These are phyloP conservation scores for Debaryomyces udenii DNA, from an alignment of 1,139 yeast species.

Conservation along the genomic window DNA sequence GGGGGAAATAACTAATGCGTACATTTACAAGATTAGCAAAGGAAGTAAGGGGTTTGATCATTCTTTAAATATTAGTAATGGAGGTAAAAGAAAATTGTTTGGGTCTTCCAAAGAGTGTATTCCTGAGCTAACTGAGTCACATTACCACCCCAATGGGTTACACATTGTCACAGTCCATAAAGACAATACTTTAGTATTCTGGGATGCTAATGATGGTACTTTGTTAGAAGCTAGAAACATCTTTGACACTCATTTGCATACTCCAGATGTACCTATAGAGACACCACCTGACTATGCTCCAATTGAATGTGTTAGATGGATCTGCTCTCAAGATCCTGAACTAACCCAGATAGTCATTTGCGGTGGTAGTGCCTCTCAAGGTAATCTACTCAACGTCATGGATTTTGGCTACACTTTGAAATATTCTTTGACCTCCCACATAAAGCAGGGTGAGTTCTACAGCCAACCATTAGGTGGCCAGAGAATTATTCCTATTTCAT, in stretches of 20 bases:
- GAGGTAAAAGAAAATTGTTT: conserved; percentile 48
- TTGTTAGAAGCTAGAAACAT: conserved; percentile 74
- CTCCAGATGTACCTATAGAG: conserved; percentile 40
- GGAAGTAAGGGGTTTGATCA: conserved; percentile 38
- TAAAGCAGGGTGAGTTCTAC: conserved; percentile 78
- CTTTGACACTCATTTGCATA: conserved; percentile 65
- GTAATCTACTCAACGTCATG: conserved; percentile 62
- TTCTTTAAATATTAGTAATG: conserved; percentile 36
- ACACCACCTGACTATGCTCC: conserved; percentile 28
- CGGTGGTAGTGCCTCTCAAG: conserved; percentile 62
- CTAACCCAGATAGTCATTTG: conserved; percentile 71
- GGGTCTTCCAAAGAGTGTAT: conserved; percentile 43
- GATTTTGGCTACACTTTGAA: conserved; percentile 84
- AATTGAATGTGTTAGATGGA: conserved; percentile 61
- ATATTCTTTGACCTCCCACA: conserved; percentile 79
- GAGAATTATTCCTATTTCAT: conserved; percentile 33
- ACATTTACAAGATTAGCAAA: conserved; percentile 55
- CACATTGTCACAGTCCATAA: conserved; percentile 77
- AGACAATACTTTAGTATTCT: conserved; percentile 84
- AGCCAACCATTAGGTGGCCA: conserved; percentile 58
- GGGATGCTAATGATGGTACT: conserved; percentile 85
- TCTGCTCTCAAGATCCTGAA: conserved; percentile 80
- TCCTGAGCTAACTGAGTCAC: conserved; percentile 62
- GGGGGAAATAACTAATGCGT: conserved; percentile 56
- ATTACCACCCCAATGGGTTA: conserved; percentile 92